Percentiles rank a stretch among this genome's conserved stretches.
Conservation (phyloP, 2,329 filamentous ascomycete genomes). For the Cryphonectria radicalis region DNA sequence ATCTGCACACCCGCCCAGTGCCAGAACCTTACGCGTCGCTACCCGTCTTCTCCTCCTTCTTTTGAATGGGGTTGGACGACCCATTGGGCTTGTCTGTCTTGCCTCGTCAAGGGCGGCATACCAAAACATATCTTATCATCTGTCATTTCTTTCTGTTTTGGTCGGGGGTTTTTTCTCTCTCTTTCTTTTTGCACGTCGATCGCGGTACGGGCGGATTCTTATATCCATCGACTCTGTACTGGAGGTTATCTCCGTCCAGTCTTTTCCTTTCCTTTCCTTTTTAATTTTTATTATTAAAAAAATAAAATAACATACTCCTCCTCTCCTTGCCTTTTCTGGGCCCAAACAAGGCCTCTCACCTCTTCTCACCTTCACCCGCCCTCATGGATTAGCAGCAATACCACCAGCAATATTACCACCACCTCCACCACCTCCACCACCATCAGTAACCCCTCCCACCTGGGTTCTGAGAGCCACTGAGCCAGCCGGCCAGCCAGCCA, state of each 20-base stretch:
- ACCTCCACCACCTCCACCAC: neutral
- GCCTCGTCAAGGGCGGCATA: neutral
- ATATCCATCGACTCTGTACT: neutral
- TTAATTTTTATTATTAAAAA: neutral
- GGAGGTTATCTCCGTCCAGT: neutral
- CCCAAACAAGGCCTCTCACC: neutral
- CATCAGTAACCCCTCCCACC: neutral
- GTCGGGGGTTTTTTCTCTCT: neutral
- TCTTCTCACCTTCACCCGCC: neutral
- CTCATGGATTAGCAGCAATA: neutral
- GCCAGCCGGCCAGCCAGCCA: neutral
- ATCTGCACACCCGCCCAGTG: neutral
- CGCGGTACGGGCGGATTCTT: neutral
- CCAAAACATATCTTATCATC: neutral
- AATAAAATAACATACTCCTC: neutral
- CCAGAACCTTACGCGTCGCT: constrained; percentile 6
- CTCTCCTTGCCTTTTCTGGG: neutral
- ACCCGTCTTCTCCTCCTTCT: neutral
- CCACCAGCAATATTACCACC: neutral
- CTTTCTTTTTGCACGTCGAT: neutral
- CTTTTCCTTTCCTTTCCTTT: neutral
- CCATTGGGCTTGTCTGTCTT: neutral
- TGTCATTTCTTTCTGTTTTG: neutral
- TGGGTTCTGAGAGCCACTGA: neutral
- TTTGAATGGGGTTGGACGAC: neutral